Evolutionary conservation across 2,329 filamentous ascomycete species (phyloP), one percentile per base, ranked within the genome.

Genomic region (Colletotrichum echinochloae): DNA sequence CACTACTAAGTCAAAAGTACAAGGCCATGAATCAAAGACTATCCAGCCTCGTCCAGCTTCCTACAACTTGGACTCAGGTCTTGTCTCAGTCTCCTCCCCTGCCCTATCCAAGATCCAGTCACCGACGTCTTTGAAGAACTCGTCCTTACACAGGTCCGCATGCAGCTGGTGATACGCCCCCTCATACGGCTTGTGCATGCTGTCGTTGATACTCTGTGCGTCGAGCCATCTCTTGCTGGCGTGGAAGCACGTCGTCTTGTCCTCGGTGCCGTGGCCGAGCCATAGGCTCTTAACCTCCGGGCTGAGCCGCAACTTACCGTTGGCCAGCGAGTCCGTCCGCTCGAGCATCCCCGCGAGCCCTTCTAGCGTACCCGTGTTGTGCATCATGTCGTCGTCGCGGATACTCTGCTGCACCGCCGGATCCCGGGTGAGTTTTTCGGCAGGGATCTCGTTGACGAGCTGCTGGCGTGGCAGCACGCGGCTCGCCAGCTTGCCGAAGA

Each of bases 351-450:
- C 91, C 0, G 92, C 87, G 41, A 97, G 79, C 0, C 93, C 93
- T 79, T 95, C 91, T n/a, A 97, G 85, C 8, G 95, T 97, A 44
- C 94, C 95, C 2, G 90, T 95, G 79, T 95, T 87, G 81, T 97
- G 94, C 79, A 91, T 90, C 62, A 97, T 84, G 60, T 85, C 77
- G 80, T 98, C 95, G 37, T 88, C 86, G 2, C 83, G 82, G 73
- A 93, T 87, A 33, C 84, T 86, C 76, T 88, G 83, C 63, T 88
- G 85, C 2, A 93, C 88, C 28, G 82, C 88, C 30, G 87, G 83
- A 79, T 95, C 92, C 30, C 94, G 88, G 44, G 87, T 90, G 65
- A 97, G 78, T 72, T 91, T 85, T 70, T 87, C 85, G 2, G 88
- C 80, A 55, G 91, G 87, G 30, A 97, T 84, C 56, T 87, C 85